Base-by-base conservation (phyloP, 768 basidiomycete genomes). In the Tylopilus subfusipes region DNA sequence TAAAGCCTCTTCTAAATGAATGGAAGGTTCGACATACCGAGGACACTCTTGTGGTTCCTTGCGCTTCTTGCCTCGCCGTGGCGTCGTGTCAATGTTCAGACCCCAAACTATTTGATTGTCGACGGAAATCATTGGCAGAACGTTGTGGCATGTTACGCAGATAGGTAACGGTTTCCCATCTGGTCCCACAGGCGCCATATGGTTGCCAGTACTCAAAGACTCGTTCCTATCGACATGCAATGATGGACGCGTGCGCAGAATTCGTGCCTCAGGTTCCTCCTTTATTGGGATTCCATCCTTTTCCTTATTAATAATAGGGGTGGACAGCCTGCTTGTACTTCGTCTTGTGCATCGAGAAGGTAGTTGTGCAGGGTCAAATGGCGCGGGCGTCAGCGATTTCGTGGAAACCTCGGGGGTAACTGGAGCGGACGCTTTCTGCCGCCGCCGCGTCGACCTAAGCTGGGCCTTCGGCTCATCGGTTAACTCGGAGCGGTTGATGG, bases 51-150 rank as follows among this genome's bases (percentile, higher is more conserved):
- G 81, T 55, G 81, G 80, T 56, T 75, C 75, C 68, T 83, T 84
- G 63, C 80, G 83, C 68, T 80, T 84, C 68, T 74, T 80, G 46
- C 75, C 75, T 63, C 69, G 65, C 58, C 67, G 69, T 6, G 69
- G 71, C 30, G 79, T 73, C 51, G 67, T 74, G 61, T 83, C 82
- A 21, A 78, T 55, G 39, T 74, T 76, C 39, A 85, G 73, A 21
- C 88, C 89, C 86, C 87, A 90, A 33, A 90, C 85, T 22, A 90
- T 80, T 67, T 84, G 76, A 39, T 80, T 81, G 69, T 89, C 86
- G 25, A 90, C 84, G 47, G 84, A 80, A 60, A 90, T 90, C 54
- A 91, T 78, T 3, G 88, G 88, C 60, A 91, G 68, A 48, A 90
- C 74, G 64, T 83, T 88, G 49, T 72, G 73, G 69, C 88, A 90